Percentiles rank a stretch among this genome's conserved stretches.
phyloP scores from a whole-genome alignment of 2,329 filamentous ascomycete genomes.

The Cryoendolithus antarcticus region DNA sequence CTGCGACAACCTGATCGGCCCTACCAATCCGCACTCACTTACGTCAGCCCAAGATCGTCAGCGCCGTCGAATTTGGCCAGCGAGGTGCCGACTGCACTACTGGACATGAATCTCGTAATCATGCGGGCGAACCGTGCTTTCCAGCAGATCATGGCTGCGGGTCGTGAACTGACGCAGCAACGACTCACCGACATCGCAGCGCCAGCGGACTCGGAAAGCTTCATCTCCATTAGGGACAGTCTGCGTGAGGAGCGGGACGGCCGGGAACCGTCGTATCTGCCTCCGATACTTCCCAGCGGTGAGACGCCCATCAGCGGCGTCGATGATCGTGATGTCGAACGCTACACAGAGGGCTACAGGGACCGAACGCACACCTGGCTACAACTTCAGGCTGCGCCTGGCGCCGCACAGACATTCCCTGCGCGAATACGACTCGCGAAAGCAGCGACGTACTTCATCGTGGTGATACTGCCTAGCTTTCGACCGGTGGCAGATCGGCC shows the following conservation, averaged over 20 bases:
- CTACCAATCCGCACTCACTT: constrained; percentile 3
- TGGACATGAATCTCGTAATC: constrained; percentile 36
- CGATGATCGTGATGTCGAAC: constrained; percentile 30
- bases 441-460: constrained; percentile 34
- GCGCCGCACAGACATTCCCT: constrained; percentile 23
- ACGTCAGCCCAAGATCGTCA: background rate
- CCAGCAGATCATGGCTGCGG: constrained; percentile 29
- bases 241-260: constrained; percentile 35
- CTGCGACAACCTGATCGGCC: constrained; percentile 6
- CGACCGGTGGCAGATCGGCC: constrained; percentile 12
- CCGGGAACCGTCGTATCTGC: constrained; percentile 37
- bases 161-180: constrained; percentile 26
- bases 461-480: constrained; percentile 26
- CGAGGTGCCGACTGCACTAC: constrained; percentile 27
- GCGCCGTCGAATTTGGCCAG: background rate
- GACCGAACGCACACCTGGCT: constrained; percentile 28
- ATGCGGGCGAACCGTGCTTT: constrained; percentile 35
- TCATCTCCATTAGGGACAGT: constrained; percentile 32
- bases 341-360: constrained; percentile 31
- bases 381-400: constrained; percentile 23
- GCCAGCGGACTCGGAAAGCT: constrained; percentile 27
- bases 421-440: constrained; percentile 28
- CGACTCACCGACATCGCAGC: constrained; percentile 33
- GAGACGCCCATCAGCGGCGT: constrained; percentile 32
- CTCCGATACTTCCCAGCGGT: constrained; percentile 34